Evolutionary conservation across 2,329 filamentous ascomycete species (phyloP).

Genomic region (Ophiosphaerella herpotricha): DNA sequence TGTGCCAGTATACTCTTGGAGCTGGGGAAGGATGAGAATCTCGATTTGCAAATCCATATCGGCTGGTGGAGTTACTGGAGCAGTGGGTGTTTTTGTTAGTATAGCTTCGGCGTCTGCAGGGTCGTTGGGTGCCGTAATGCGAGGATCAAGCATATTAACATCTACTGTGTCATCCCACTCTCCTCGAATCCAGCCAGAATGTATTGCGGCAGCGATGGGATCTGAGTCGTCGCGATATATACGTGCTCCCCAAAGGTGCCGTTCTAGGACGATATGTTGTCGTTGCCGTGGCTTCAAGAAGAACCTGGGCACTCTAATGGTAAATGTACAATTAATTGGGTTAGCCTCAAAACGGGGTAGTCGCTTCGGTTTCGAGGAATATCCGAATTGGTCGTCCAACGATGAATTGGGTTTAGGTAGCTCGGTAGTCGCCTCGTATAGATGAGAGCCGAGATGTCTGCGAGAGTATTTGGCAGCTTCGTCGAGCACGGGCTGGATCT

Average conservation of each 20-base stretch:
- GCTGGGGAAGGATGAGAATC: conserved; percentile 76
- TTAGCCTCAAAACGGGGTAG: conserved; percentile 77
- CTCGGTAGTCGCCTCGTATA: conserved; percentile 73
- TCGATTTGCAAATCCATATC: conserved; percentile 86
- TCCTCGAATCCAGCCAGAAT: conserved; percentile 88
- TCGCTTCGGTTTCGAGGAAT: conserved; percentile 67
- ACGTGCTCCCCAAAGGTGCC: conserved; percentile 89
- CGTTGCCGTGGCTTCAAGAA: conserved; percentile 72
- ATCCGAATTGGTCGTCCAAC: conserved; percentile 60
- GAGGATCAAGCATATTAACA: conserved; percentile 64
- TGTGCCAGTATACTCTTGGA: conserved; percentile 76
- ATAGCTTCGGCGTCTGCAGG: conserved; percentile 51
- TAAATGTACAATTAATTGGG: conserved; percentile 83
- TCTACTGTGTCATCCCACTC: conserved; percentile 84
- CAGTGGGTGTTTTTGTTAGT: conserved; percentile 46
- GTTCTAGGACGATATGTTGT: conserved; percentile 80
- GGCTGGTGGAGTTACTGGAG: conserved; percentile 66
- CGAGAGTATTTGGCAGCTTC: conserved; percentile 72
- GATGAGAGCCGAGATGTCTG: conserved; percentile 79
- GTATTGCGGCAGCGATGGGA: conserved; percentile 87
- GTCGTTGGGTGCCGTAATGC: conserved; percentile 52
- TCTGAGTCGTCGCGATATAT: conserved; percentile 97
- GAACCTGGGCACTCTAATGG: conserved; percentile 80
- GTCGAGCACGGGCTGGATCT: conserved; percentile 64
- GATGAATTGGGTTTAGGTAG: conserved; percentile 49